Percentiles rank a stretch among this genome's conserved stretches.
These are phyloP conservation scores for Cercospora beticola DNA, from an alignment of 2,329 filamentous ascomycete species.

Conservation along the genomic window DNA sequence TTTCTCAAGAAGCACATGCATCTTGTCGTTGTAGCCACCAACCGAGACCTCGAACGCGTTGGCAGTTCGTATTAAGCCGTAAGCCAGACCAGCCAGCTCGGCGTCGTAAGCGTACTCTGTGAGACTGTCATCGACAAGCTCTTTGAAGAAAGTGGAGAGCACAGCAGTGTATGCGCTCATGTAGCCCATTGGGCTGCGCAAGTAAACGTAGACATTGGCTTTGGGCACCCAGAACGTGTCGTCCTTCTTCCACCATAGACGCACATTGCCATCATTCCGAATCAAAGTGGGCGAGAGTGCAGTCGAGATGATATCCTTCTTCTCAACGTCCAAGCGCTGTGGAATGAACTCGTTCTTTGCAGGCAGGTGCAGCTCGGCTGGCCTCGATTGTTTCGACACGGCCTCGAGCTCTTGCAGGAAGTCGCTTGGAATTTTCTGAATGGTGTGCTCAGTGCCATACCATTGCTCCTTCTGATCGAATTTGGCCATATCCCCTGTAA, in stretches of 20 bases:
- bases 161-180: slow-evolving; percentile 75
- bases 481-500: slow-evolving; percentile 60
- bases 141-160: slow-evolving; percentile 76
- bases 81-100: slow-evolving; percentile 84
- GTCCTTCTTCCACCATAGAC: slow-evolving; percentile 98
- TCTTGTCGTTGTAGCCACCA: slow-evolving; percentile 94
- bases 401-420: slow-evolving; percentile 69
- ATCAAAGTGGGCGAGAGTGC: slow-evolving; percentile 75
- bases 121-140: slow-evolving; percentile 82
- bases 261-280: slow-evolving; percentile 74
- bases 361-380: slow-evolving; percentile 76
- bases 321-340: slow-evolving; percentile 88
- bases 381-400: slow-evolving; percentile 60
- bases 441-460: slow-evolving; percentile 94
- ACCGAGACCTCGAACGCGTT: slow-evolving; percentile 71
- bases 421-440: slow-evolving; percentile 73
- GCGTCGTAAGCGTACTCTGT: slow-evolving; percentile 96
- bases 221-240: slow-evolving; percentile 98
- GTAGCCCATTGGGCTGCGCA: slow-evolving; percentile 76
- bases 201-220: slow-evolving; percentile 77
- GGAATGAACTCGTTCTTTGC: slow-evolving; percentile 96
- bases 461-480: slow-evolving; percentile 92
- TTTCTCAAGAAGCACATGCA: slow-evolving; percentile 85
- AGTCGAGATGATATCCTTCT: slow-evolving; percentile 80
- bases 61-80: slow-evolving; percentile 70